phyloP scores from a whole-genome alignment of 495 filamentous ascomycete genomes.

The Aspergillus nidulans region DNA sequence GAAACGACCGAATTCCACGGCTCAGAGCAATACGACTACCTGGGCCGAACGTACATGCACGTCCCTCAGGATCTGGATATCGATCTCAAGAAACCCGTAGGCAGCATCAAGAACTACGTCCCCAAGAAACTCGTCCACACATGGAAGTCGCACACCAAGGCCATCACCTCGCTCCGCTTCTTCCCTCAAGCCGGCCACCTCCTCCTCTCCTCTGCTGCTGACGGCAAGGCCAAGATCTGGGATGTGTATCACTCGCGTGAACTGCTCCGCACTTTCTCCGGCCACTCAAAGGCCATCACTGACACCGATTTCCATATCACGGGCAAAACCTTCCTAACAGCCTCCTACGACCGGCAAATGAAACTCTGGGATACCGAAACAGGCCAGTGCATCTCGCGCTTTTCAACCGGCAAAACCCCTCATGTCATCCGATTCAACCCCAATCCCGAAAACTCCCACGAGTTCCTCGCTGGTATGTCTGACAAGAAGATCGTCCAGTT shows the following conservation, averaged over 20 bases:
- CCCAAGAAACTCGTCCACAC: constrained; percentile 91
- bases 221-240: constrained; percentile 89
- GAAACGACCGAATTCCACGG: constrained; percentile 92
- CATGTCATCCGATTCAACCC: constrained; percentile 96
- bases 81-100: constrained; percentile 75
- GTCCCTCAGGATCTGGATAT: constrained; percentile 93
- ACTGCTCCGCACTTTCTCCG: constrained; percentile 81
- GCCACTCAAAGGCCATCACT: constrained; percentile 84
- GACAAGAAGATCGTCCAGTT: constrained; percentile 99
- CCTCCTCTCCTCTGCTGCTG: constrained; percentile 77
- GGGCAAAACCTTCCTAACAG: constrained; percentile 87
- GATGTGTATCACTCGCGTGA: constrained; percentile 88
- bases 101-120: constrained; percentile 78
- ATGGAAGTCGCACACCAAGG: constrained; percentile 80
- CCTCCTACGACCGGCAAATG: constrained; percentile 87
- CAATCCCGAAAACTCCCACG: constrained; percentile 63
- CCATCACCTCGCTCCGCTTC: constrained; percentile 82
- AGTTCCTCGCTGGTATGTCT: constrained; percentile 93
- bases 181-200: constrained; percentile 85
- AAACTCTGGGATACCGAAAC: constrained; percentile 99
- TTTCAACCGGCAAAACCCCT: constrained; percentile 88
- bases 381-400: constrained; percentile 77
- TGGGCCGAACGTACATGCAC: constrained; percentile 78
- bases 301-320: constrained; percentile 81
- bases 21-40: constrained; percentile 77